Conservation (phyloP, 768 basidiomycete genomes). For the Cubamyces lactineus region DNA sequence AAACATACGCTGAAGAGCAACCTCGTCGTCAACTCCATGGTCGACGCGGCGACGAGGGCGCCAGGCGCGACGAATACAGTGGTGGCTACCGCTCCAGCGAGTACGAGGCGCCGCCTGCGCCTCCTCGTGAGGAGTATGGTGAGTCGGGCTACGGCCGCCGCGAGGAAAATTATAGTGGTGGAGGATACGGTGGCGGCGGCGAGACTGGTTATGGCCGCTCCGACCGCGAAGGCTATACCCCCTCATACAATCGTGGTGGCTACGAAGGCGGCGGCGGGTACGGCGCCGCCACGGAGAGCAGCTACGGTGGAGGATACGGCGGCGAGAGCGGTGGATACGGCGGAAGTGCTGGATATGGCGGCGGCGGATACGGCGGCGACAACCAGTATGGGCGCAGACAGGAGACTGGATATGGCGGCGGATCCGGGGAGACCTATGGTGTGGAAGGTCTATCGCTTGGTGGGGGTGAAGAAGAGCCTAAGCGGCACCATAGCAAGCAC, state of each 20-base stretch:
- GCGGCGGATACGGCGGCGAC: not conserved
- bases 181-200: not conserved
- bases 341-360: constrained; percentile 2
- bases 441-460: constrained; percentile 52
- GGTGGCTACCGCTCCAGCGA: constrained; percentile 19
- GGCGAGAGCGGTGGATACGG: constrained; percentile 7
- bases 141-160: constrained; percentile 3
- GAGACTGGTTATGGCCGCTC: constrained; percentile 7
- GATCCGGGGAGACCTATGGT: constrained; percentile 52
- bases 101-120: constrained; percentile 1
- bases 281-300: not conserved
- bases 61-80: constrained; percentile 25
- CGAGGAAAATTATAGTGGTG: constrained; percentile 9
- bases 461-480: constrained; percentile 36
- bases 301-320: constrained; percentile 9
- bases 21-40: constrained; percentile 10
- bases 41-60: constrained; percentile 14
- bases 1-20: constrained; percentile 18
- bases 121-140: constrained; percentile 17
- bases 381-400: constrained; percentile 19
- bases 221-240: constrained; percentile 9
- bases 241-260: constrained; percentile 4
- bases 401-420: constrained; percentile 20
- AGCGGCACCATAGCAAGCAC: constrained; percentile 20
- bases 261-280: not conserved